Percentiles rank a stretch among this genome's conserved stretches.
Conservation (phyloP, 805 yeast genomes). For the Sporopachydermia quercuum region DNA sequence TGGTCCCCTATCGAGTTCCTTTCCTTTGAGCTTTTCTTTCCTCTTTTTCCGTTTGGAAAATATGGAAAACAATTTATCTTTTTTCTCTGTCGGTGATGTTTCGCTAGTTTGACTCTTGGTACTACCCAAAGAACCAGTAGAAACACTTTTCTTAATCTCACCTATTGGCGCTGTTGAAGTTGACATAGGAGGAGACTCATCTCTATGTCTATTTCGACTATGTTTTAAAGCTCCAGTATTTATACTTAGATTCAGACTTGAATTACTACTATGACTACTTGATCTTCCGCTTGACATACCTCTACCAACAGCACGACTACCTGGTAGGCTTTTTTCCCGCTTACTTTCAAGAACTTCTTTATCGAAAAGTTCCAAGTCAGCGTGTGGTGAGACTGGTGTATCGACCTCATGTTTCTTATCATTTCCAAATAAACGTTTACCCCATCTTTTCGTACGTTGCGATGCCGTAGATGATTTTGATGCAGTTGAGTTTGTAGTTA, state of each 20-base stretch:
- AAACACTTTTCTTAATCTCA: neutral
- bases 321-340: neutral
- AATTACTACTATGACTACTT: too few relatives aligned
- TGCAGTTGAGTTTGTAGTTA: neutral
- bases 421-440: neutral
- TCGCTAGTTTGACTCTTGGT: neutral
- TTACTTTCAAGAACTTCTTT: neutral
- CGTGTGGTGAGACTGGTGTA: conserved; percentile 4
- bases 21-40: neutral
- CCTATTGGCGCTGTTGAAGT: too few relatives aligned
- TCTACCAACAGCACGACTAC: neutral
- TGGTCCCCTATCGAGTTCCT: conserved; percentile 22
- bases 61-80: neutral
- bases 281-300: too few relatives aligned
- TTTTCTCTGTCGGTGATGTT: neutral
- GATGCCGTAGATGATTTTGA: neutral
- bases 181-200: neutral
- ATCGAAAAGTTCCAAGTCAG: conserved; percentile 6
- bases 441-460: neutral
- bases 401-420: neutral
- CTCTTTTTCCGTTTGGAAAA: neutral
- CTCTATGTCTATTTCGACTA: neutral
- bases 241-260: too few relatives aligned
- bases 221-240: too few relatives aligned
- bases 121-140: neutral